Base-by-base conservation (phyloP, 225 moss, liverwort and hornwort genomes). In the Bryum argenteum region DNA sequence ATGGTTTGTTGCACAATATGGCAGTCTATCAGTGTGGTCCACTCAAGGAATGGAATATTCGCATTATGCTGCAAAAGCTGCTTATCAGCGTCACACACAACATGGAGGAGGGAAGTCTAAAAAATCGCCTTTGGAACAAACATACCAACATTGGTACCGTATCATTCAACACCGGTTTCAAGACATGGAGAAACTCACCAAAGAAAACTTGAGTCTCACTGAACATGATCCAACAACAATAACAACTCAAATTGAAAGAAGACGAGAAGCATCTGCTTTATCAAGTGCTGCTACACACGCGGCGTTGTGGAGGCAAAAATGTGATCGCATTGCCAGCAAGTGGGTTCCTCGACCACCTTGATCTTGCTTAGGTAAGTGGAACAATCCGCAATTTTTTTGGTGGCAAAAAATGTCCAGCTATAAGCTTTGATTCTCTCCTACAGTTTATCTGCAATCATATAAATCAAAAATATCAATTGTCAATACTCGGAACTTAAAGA, bases 61-160 rank as follows among this genome's bases (percentile, higher is more conserved):
- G 28, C 58, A 28, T 28, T 58, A 58, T 16, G 58, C 16, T 28
- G 0, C 14, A 0, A 58, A 58, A 58, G 6, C 56, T 17, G 24
- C 56, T 13, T 56, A 56, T 5, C 56, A 56, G 23, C 56, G 21
- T 5, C 23, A 56, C 58, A 58, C 14, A 6, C 26, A 58, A 7
- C 58, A 58, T 28, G 24, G 24, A 5, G 14, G 1, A 14, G 33
- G 14, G 12, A 58, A 28, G 4, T 54, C 21, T 19, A 33, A 14
- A 57, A 58, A 58, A 58, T 58, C 58, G 12, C 58, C 58, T 58
- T 54, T 54, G 24, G 15, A 28, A 15, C 26, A 33, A 28, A 58
- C 14, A 28, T 58, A 58, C 28, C 28, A 58, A 16, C 26, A 58
- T 14, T 58, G 15, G 15, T 58, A 58, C 13, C 14, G 0, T 15